Percentiles rank a stretch among this genome's conserved stretches.
Evolutionary conservation across 1,139 yeast genomes (phyloP).

Genomic region (Blastobotrys arbuscula): DNA sequence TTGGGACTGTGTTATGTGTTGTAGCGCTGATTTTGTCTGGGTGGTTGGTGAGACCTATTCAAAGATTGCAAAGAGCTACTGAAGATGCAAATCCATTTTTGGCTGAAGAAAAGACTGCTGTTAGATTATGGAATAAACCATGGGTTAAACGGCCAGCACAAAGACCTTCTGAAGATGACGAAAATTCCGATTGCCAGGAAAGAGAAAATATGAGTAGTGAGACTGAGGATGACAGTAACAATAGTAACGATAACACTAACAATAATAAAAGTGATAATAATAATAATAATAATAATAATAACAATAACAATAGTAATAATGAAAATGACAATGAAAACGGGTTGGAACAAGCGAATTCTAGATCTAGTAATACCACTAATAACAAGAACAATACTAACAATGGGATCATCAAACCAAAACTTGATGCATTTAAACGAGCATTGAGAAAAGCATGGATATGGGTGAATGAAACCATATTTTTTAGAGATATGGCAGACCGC

Average conservation of each 20-base stretch:
- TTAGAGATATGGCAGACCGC: not conserved
- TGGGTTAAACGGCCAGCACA: constrained; percentile 12
- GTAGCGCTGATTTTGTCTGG: constrained; percentile 79
- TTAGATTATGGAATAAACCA: constrained; percentile 16
- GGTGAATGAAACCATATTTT: not conserved
- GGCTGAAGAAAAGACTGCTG: constrained; percentile 11
- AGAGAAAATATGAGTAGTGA: no score
- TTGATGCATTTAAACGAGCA: no score
- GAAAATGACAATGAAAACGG: not conserved
- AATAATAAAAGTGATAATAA: no score
- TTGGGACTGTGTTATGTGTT: constrained; percentile 70
- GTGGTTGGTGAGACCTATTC: constrained; percentile 81
- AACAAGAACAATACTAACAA: not conserved
- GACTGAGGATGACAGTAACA: no score
- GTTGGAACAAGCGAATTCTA: not conserved
- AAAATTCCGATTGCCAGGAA: not conserved
- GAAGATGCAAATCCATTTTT: constrained; percentile 44
- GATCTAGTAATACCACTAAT: not conserved
- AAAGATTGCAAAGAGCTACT: constrained; percentile 77
- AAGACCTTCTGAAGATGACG: constrained; percentile 1
- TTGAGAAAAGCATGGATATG: not conserved
- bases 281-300: not conserved
- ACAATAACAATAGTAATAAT: not conserved
- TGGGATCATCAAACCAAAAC: not conserved
- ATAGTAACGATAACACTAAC: no score